Evolutionary conservation across 2,329 filamentous ascomycete species (phyloP).

Genomic region (Aspergillus luchuensis): DNA sequence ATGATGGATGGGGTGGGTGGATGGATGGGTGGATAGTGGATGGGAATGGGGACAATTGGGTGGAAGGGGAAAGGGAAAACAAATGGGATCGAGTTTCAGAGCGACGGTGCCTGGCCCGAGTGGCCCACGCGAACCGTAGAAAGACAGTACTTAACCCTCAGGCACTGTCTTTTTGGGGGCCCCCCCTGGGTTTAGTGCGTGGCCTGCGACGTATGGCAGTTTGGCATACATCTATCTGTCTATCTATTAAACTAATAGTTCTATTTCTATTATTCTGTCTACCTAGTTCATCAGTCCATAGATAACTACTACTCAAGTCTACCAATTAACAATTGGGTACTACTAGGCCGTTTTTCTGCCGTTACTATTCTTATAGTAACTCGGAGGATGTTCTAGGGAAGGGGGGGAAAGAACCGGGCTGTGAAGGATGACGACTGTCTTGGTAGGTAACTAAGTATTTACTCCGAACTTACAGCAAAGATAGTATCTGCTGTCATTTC

Average conservation of each 20-base stretch:
- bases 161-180: neutral
- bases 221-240: neutral
- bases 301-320: no score
- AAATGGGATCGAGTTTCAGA: slow-evolving; percentile 7
- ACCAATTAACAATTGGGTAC: no score
- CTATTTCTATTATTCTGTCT: neutral
- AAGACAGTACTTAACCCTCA: neutral
- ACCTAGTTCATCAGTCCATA: no score
- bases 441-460: no score
- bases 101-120: slow-evolving; percentile 2
- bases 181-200: slow-evolving; percentile 1
- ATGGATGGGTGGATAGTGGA: neutral
- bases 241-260: neutral
- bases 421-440: no score
- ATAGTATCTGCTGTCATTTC: no score
- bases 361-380: no score
- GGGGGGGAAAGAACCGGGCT: no score
- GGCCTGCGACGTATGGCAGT: neutral
- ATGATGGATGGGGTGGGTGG: neutral
- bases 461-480: no score
- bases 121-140: neutral
- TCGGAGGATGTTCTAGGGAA: no score
- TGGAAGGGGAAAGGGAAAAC: neutral
- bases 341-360: no score
- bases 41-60: neutral